Base-by-base conservation (phyloP, 306 rosid genomes). In the Castanospermum australe region DNA sequence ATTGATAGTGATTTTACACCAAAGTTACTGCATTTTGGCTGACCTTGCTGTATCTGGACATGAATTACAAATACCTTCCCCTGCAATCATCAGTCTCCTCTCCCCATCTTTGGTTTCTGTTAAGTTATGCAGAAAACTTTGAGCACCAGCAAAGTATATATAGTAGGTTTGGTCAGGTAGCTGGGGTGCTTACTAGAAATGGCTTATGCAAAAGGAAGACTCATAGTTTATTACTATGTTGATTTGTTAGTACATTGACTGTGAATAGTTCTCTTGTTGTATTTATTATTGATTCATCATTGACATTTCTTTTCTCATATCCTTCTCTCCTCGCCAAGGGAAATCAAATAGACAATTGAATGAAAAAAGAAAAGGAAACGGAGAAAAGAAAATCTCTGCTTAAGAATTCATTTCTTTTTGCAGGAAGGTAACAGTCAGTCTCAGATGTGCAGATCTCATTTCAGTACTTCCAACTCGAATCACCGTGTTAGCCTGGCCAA, bases 391-490 rank as follows among this genome's bases (percentile, higher is more conserved):
- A 57, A 5, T 54, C 20, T 52, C 61, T 15, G 67, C 76, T 81
- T 42, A 87, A 59, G 59, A 81, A 25, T 25, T 15, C 1, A 32
- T 71, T 73, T 79, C 68, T 35, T 38, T 81, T 54, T 87, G 87
- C 94, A 90, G 94, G 78, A 85, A 88, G 83, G 86, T 90, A 44
- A 81, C 92, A 3, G 89, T 88, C 15, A 85, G 87, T 71, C 90
- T 90, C 47, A 86, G 89, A 81, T 88, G 88, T 52, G 84, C 83
- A 3, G 89, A 90, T 87, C 92, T 88, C 24, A 73, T 90, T 60
- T 74, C 84, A 8, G 91, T 90, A 21, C 92, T 88, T 73, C 91
- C 94, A 56, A 67, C 84, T 60, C 81, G 84, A 73, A 86, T 81
- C 72, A 76, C 82, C 21, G 92, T 88, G 50, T 77, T 88, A 57